A percentile compares a stretch with the other conserved stretches of the same genome.
These are phyloP conservation scores for Torulaspora indica DNA, from an alignment of 805 yeast genomes.

Conservation along the genomic window DNA sequence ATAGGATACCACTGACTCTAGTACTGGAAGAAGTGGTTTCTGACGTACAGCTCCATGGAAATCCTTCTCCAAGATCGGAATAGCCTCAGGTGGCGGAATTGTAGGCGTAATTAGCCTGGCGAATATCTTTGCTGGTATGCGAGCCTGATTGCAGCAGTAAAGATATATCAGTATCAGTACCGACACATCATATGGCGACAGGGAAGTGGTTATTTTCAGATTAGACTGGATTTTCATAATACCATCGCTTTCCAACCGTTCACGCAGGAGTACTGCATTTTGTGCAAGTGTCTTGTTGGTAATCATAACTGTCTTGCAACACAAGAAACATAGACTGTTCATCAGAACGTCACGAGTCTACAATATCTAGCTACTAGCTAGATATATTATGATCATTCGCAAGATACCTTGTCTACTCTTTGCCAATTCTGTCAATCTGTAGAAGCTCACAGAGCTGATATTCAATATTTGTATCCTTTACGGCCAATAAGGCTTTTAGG, in stretches of 20 bases:
- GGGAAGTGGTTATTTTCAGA: conserved; percentile 9
- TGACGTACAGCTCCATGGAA: conserved; percentile 4
- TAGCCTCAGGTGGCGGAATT: conserved; percentile 14
- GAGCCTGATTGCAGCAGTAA: conserved; percentile 13
- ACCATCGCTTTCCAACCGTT: not conserved
- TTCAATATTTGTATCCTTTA: no score
- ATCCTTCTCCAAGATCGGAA: conserved; percentile 20
- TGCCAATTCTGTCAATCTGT: no score
- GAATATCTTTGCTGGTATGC: conserved; percentile 15
- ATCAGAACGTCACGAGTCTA: not conserved
- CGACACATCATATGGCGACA: conserved; percentile 30
- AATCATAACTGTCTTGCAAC: no score
- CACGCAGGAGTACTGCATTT: not conserved
- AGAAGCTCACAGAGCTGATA: no score
- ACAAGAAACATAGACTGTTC: not conserved
- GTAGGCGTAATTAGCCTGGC: conserved; percentile 23
- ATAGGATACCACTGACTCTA: conserved; percentile 12
- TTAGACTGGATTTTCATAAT: conserved; percentile 3
- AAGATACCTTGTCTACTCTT: no score
- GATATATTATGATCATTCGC: no score
- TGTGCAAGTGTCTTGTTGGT: not conserved
- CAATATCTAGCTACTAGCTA: no score
- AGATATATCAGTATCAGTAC: conserved; percentile 22
- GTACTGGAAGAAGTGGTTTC: conserved; percentile 24
- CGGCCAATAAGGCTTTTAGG: no score